Base-by-base conservation (phyloP, 768 basidiomycete genomes). In the Collybia nuda region DNA sequence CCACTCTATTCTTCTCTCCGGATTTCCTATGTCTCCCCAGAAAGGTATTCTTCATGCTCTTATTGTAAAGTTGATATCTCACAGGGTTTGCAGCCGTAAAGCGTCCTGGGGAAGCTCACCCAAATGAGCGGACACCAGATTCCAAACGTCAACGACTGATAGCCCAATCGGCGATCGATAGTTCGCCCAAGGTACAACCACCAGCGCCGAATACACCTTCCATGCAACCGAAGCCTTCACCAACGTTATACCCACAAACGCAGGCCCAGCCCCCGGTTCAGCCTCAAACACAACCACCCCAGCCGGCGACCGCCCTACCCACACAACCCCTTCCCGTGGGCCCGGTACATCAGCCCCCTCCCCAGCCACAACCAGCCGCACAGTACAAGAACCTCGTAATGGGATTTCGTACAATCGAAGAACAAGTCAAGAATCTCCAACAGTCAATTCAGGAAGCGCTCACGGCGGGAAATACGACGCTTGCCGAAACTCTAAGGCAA, bases 1-100 rank as follows among this genome's bases (percentile, higher is more conserved):
- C 0, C 79, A 85, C 60, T 54, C 62, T 4, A 52, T 86, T 11
- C 66, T 75, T 5, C 65, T 87, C 0, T 67, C 76, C 29, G 77
- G 82, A 5, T 79, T 80, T 49, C 82, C 22, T 52, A 59, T 65
- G 63, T 56, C 53, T 52, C 48, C 50, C 56, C 73, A 58, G 62
- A 76, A 69, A 56, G 48, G 57, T 62, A 41, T n/a, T 41, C 22
- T 28, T 14, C 3, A 37, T 14, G 6, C 21, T 32, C 17, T 29
- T 19, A 12, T 3, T 18, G 4, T 18, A 12, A 28, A 3, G 2
- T 24, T 23, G 26, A 53, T 45, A 35, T 45, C 32, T 17, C 41
- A 29, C 18, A 22, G 2, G 45, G 55, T 38, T 60, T 58, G 47
- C 21, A 68, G 67, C 62, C 50, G 45, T 62, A 12, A 84, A 82